A percentile compares a stretch with the other conserved stretches of the same genome.
These are phyloP conservation scores for Lepraria neglecta DNA, from an alignment of 495 filamentous ascomycete species.

Conservation along the genomic window DNA sequence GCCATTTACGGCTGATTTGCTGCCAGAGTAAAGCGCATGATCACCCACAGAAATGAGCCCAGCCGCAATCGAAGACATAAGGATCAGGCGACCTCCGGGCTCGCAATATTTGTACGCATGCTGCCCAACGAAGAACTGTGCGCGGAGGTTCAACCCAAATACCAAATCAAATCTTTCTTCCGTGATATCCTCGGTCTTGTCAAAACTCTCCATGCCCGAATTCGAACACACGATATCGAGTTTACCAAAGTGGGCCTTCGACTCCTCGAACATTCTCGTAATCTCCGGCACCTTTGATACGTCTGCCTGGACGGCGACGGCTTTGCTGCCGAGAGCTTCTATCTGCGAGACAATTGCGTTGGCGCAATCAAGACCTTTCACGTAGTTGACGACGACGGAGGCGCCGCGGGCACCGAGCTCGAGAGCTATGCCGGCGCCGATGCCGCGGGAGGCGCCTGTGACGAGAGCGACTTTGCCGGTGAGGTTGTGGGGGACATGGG, in stretches of 20 bases:
- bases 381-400: conserved; percentile 73
- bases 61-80: conserved; percentile 52
- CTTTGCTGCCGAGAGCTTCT: conserved; percentile 51
- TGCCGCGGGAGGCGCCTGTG: conserved; percentile 66
- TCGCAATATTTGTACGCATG: conserved; percentile 64
- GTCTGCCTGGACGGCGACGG: conserved; percentile 68
- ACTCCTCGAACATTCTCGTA: conserved; percentile 53
- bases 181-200: conserved; percentile 57
- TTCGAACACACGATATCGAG: conserved; percentile 73
- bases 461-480: conserved; percentile 67
- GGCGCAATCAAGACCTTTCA: conserved; percentile 54
- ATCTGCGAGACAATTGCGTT: conserved; percentile 59
- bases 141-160: conserved; percentile 68
- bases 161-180: conserved; percentile 69
- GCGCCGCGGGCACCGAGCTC: conserved; percentile 69
- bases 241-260: conserved; percentile 59
- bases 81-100: conserved; percentile 60
- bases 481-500: conserved; percentile 36
- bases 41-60: conserved; percentile 52
- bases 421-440: conserved; percentile 67
- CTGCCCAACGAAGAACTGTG: conserved; percentile 80
- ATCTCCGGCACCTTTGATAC: conserved; percentile 62
- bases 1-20: conserved; percentile 53
- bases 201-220: conserved; percentile 50
- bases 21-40: conserved; percentile 56